Base-by-base conservation (phyloP, 2,329 filamentous ascomycete genomes). In the Pyrenochaeta sp. region DNA sequence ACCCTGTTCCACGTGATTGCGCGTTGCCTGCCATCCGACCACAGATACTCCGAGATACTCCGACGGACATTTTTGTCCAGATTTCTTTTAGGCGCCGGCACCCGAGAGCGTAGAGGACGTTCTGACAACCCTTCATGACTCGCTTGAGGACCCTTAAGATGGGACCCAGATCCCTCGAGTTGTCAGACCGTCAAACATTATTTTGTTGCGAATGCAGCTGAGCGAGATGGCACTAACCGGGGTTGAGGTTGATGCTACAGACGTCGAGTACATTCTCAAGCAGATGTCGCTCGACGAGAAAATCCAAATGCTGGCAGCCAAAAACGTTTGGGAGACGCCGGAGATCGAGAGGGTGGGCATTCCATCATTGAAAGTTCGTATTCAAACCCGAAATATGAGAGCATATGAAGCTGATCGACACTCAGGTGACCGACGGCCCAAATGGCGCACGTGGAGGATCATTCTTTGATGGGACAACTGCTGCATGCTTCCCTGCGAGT, bases 401-500 rank as follows among this genome's bases (percentile, higher is more conserved):
- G n/a, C n/a, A n/a, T n/a, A n/a, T n/a, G n/a, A n/a, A n/a, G n/a
- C n/a, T n/a, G n/a, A n/a, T n/a, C n/a, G n/a, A n/a, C 13, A 22
- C 6, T 35, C 18, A 83, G 18, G 72, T 84, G 27, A 80, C 81
- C 18, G 85, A 88, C 51, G 84, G 85, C 0, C 85, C 85, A 31
- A 87, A 87, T 59, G 85, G 85, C 34, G 78, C 84, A n/a, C 77
- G 84, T 44, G 84, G 84, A 18, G 51, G 44, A 1, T 79, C 77
- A 44, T 86, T 85, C 75, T 86, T 86, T 69, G 79, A 83, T 53
- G 81, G 84, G 32, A 74, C 70, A 8, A 68, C 87, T 72, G 87
- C 88, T 15, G 88, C 88, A 11, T 81, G 89, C 34, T 86, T 90
- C 51, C 88, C 88, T 6, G 89, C 87, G 51, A 86, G 86, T 43